Conservation (phyloP, 116 monocot genomes). For the Cymodocea nodosa region DNA sequence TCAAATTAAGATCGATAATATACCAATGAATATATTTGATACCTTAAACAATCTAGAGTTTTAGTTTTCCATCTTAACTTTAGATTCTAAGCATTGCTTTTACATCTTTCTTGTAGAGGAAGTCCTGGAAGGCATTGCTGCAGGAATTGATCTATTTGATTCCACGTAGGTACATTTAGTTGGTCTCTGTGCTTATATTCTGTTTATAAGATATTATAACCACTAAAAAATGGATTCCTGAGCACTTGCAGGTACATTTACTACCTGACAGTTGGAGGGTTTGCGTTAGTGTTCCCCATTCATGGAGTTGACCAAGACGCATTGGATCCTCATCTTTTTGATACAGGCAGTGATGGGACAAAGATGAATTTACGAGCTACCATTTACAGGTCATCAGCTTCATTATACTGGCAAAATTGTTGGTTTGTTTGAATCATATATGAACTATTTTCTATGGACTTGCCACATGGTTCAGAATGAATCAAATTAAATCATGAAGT, state of each 20-base stretch:
- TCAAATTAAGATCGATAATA: no score
- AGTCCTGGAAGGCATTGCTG: slow-evolving; percentile 81
- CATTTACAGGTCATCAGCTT: slow-evolving; percentile 42
- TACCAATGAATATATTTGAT: no score
- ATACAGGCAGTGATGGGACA: slow-evolving; percentile 41
- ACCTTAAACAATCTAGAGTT: no score
- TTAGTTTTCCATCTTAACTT: no score
- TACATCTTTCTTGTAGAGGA: slow-evolving; percentile 41
- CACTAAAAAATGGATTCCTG: background rate
- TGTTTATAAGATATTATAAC: background rate
- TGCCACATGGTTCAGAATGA: background rate
- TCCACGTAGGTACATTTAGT: slow-evolving; percentile 48
- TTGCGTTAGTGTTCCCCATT: slow-evolving; percentile 74
- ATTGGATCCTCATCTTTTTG: slow-evolving; percentile 12
- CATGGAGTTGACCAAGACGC: slow-evolving; percentile 20
- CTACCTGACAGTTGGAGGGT: slow-evolving; percentile 77
- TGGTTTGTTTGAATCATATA: background rate
- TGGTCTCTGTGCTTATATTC: background rate
- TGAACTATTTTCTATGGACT: background rate
- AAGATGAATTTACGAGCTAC: slow-evolving; percentile 87
- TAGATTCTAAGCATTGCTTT: background rate
- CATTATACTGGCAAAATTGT: background rate
- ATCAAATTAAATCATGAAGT: no score
- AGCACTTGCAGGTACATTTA: slow-evolving; percentile 66
- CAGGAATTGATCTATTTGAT: slow-evolving; percentile 91